Conservation (phyloP, 805 yeast species). For the Kuraishia piskuri region DNA sequence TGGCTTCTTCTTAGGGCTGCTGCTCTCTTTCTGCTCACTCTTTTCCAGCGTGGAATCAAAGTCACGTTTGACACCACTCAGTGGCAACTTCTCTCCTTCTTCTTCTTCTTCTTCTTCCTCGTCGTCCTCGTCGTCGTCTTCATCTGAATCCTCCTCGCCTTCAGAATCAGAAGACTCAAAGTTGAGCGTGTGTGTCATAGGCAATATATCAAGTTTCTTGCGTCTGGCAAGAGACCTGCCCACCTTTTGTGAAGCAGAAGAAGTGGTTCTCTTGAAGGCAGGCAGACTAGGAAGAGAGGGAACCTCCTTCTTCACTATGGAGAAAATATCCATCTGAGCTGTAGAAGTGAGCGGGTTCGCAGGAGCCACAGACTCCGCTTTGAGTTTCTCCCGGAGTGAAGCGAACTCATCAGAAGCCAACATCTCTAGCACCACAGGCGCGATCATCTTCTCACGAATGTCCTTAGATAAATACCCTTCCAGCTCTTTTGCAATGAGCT, state of each 20-base stretch:
- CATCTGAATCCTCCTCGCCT: conserved; percentile 17
- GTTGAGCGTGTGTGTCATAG: conserved; percentile 48
- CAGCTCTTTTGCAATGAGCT: conserved; percentile 53
- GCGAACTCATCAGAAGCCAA: conserved; percentile 56
- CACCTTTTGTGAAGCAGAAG: conserved; percentile 3
- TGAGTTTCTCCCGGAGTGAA: conserved; percentile 27
- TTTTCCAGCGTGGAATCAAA: conserved; percentile 17
- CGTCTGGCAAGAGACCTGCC: conserved; percentile 6
- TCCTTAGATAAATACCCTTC: conserved; percentile 58
- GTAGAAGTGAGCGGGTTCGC: conserved; percentile 4
- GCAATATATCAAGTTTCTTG: conserved; percentile 25
- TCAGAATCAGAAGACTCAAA: conserved; percentile 31
- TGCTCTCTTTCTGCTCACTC: conserved; percentile 18
- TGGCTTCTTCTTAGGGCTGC: neutral
- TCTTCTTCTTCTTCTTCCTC: conserved; percentile 13
- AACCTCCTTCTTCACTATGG: neutral
- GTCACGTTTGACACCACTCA: neutral
- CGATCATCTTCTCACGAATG: conserved; percentile 63
- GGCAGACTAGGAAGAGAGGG: conserved; percentile 12
- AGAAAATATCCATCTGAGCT: conserved; percentile 8
- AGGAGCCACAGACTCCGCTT: conserved; percentile 12
- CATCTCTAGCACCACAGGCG: conserved; percentile 55
- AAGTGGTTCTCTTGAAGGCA: conserved; percentile 10
- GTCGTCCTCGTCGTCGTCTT: conserved; percentile 15
- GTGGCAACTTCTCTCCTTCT: conserved; percentile 4